phyloP scores from a whole-genome alignment of 2,329 filamentous ascomycete species.

The Botrytis fragariae region DNA sequence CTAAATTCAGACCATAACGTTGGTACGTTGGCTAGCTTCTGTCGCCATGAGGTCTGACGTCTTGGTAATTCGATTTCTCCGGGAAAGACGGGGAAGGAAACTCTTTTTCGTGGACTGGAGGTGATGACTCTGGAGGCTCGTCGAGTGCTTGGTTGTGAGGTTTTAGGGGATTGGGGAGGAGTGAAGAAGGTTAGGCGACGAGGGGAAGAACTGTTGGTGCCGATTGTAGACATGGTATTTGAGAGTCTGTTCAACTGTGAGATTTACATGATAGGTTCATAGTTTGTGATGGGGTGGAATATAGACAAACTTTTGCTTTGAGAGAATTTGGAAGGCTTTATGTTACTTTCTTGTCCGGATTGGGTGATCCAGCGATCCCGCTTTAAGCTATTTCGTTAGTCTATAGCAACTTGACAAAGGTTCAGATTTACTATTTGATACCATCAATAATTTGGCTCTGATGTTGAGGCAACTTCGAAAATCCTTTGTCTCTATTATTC shows the following conservation, averaged over 20 bases:
- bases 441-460: not conserved
- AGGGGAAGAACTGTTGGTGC: not conserved
- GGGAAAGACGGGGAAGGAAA: not conserved
- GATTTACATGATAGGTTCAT: not conserved
- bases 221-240: conserved; percentile 1
- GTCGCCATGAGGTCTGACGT: not conserved
- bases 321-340: not conserved
- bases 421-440: not conserved
- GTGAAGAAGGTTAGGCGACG: too few relatives aligned
- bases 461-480: not conserved
- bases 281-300: not conserved
- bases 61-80: not conserved
- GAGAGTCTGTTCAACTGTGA: not conserved
- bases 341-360: not conserved
- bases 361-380: not conserved
- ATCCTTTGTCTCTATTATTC: not conserved
- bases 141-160: not conserved
- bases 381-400: not conserved
- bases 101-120: not conserved
- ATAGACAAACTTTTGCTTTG: not conserved
- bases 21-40: too few relatives aligned
- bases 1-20: not conserved
- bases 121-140: not conserved
- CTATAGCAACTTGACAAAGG: not conserved
- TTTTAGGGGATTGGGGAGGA: not conserved